Evolutionary conservation across 2,329 filamentous ascomycete species (phyloP).

Genomic region (Didymella pomorum): DNA sequence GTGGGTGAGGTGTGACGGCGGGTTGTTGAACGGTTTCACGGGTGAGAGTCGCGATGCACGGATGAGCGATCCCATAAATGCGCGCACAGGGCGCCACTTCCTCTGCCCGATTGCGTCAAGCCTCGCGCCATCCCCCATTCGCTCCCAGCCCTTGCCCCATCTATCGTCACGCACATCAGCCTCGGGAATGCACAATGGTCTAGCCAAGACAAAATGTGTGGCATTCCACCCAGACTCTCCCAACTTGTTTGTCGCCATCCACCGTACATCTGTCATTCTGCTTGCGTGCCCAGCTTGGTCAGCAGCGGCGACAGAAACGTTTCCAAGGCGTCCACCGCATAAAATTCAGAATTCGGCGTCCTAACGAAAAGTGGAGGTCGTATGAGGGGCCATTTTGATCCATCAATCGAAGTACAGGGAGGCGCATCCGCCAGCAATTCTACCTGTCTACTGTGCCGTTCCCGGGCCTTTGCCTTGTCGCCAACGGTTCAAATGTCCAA

Average conservation of each 20-base stretch:
- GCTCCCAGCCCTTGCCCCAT: constrained; percentile 9
- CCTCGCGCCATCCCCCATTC: constrained; percentile 9
- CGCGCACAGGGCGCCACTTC: constrained; percentile 16
- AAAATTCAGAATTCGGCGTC: background rate
- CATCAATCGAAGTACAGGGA: constrained; percentile 11
- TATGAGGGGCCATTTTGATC: constrained; percentile 1
- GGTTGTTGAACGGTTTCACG: constrained; percentile 3
- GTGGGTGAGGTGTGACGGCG: constrained; percentile 6
- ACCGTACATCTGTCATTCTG: background rate
- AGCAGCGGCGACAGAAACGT: background rate
- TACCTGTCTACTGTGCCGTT: constrained; percentile 10
- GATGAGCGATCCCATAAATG: constrained; percentile 15
- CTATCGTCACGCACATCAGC: constrained; percentile 1
- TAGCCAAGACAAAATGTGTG: constrained; percentile 2
- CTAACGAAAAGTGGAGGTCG: background rate
- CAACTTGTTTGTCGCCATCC: background rate
- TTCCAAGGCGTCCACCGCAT: constrained; percentile 1
- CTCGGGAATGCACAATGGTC: constrained; percentile 1
- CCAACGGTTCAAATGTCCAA: constrained; percentile 4
- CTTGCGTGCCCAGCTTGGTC: constrained; percentile 2
- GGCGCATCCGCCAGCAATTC: constrained; percentile 8
- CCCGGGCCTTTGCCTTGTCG: constrained; percentile 3
- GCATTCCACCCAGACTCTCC: background rate
- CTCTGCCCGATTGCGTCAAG: constrained; percentile 20
- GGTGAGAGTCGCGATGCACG: constrained; percentile 8